Conservation (phyloP, 495 filamentous ascomycete genomes). For the Aspergillus homomorphus region DNA sequence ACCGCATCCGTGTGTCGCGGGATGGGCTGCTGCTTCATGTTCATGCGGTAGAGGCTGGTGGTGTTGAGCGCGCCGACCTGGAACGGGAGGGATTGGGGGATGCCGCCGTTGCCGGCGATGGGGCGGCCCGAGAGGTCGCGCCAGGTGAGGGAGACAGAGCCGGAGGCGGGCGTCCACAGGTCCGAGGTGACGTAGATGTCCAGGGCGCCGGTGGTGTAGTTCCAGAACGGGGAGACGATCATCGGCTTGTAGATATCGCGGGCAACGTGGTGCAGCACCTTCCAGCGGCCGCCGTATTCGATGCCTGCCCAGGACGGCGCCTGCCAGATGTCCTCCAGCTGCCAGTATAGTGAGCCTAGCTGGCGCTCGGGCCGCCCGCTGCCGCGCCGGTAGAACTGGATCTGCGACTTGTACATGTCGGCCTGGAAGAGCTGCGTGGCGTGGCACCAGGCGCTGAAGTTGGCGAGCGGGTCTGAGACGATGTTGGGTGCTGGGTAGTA, state of each 20-base stretch:
- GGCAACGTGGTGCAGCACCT: constrained; percentile 58
- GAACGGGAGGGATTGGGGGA: constrained; percentile 38
- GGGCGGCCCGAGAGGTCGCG: constrained; percentile 37
- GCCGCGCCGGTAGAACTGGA: constrained; percentile 64
- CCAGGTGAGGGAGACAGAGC: constrained; percentile 39
- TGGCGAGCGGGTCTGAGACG: constrained; percentile 48
- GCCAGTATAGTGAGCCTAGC: constrained; percentile 65
- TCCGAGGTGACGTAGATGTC: constrained; percentile 57
- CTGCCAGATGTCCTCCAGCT: constrained; percentile 69
- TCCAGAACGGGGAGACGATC: constrained; percentile 61
- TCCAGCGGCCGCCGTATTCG: constrained; percentile 64
- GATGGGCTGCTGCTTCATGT: constrained; percentile 33
- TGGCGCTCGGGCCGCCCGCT: constrained; percentile 58
- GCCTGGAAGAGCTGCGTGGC: constrained; percentile 68
- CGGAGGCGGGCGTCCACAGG: constrained; percentile 36
- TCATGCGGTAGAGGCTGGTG: constrained; percentile 49
- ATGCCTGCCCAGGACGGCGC: constrained; percentile 65
- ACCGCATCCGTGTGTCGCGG: constrained; percentile 45
- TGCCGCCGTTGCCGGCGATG: constrained; percentile 30
- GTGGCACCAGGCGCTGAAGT: constrained; percentile 69
- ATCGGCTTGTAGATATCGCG: constrained; percentile 60
- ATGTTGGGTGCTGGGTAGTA: constrained; percentile 65
- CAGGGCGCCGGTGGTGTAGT: constrained; percentile 51
- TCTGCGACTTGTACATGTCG: constrained; percentile 62
- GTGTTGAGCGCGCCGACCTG: constrained; percentile 60